These are phyloP conservation scores for Pachysolen tannophilus DNA, from an alignment of 805 yeast species.

Conservation along the genomic window DNA sequence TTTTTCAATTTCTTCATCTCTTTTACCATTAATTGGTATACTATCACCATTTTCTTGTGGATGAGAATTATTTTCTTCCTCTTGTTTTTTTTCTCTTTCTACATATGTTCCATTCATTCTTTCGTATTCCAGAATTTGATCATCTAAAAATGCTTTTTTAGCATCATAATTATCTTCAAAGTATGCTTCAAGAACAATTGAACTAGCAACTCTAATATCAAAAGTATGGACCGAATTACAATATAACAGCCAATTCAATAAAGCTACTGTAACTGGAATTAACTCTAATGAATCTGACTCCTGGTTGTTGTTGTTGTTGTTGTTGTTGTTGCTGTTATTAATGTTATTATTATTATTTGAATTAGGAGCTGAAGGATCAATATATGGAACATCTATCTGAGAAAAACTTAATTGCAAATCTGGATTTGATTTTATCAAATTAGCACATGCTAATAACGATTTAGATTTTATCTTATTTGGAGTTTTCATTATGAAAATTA, in stretches of 20 bases:
- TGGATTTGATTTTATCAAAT: conserved; percentile 58
- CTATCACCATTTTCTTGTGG: conserved; percentile 1
- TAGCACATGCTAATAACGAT: conserved; percentile 72
- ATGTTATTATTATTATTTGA: conserved; percentile 6
- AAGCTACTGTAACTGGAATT: conserved; percentile 66
- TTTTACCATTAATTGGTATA: too few species aligned
- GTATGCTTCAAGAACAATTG: conserved; percentile 57
- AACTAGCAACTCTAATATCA: conserved; percentile 71
- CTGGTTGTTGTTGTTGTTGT: conserved; percentile 17
- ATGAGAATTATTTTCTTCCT: conserved; percentile 1
- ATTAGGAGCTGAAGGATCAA: conserved; percentile 61
- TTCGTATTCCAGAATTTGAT: conserved; percentile 48
- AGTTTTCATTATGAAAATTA: conserved; percentile 61
- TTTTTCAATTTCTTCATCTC: conserved; percentile 3
- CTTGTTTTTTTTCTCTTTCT: conserved; percentile 11
- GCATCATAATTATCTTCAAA: conserved; percentile 57
- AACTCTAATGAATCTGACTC: conserved; percentile 19
- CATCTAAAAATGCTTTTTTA: conserved; percentile 52
- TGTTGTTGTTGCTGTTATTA: conserved; percentile 9
- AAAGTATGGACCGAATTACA: conserved; percentile 80
- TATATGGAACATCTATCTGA: conserved; percentile 84
- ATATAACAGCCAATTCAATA: conserved; percentile 75
- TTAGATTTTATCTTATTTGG: conserved; percentile 59
- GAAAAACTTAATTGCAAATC: conserved; percentile 65
- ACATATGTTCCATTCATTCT: conserved; percentile 16